Evolutionary conservation across 768 basidiomycete genomes (phyloP).

Genomic region (Mycena albidolilacea): DNA sequence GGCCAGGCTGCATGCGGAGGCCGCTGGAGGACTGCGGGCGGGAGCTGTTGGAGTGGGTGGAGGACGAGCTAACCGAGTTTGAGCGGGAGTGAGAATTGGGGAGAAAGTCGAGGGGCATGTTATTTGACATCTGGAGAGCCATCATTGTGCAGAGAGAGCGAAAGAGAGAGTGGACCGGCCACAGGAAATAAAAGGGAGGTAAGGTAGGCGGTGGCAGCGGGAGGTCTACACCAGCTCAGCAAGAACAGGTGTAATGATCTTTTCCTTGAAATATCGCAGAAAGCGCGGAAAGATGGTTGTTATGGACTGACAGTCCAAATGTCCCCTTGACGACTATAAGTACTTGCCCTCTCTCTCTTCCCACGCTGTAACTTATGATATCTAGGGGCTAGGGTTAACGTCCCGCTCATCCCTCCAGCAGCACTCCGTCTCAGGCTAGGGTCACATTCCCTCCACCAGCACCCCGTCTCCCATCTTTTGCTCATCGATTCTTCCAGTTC

Average conservation of each 20-base stretch:
- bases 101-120: conserved; percentile 80
- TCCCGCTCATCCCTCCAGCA: no score
- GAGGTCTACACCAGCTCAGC: conserved; percentile 27
- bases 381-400: neutral
- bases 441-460: no score
- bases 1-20: conserved; percentile 62
- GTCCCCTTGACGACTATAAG: conserved; percentile 1
- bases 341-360: neutral
- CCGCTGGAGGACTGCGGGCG: conserved; percentile 87
- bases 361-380: neutral
- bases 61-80: conserved; percentile 82
- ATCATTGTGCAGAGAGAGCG: conserved; percentile 58
- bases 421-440: no score
- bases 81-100: conserved; percentile 82
- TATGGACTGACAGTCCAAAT: neutral
- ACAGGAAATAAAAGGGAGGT: conserved; percentile 37
- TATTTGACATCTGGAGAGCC: conserved; percentile 79
- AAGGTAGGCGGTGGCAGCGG: conserved; percentile 27
- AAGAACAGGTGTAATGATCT: neutral
- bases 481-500: neutral
- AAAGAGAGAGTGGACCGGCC: conserved; percentile 36
- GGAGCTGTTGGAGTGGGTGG: conserved; percentile 79
- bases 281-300: conserved; percentile 1
- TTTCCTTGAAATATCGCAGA: conserved; percentile 9
- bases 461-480: no score